Base-by-base conservation (phyloP, 129 eudicot species). In the Saposhnikovia divaricata region DNA sequence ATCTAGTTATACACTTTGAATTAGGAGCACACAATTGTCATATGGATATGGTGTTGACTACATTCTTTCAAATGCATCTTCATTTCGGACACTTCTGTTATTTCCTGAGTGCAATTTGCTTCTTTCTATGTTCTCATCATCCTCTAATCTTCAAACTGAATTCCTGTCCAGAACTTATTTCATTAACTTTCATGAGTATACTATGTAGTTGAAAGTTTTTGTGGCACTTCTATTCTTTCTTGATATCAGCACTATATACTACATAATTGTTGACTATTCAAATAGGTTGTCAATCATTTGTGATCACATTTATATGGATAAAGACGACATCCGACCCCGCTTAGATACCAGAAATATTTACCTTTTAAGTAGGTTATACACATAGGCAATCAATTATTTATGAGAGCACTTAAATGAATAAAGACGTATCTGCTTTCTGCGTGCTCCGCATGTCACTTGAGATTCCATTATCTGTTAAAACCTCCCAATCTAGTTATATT, bases 251-350 rank as follows among this genome's bases (percentile, higher is more conserved):
- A 59, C 66, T 55, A 2, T n/a, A 23, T 59, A 2, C 9, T 40
- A 13, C 34, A 3, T 66, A 5, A 31, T 12, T 66, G 16, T 6
- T 7, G 66, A 59, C 66, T 59, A 59, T 59, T 59, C 31, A 59
- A 21, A 59, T 21, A 40, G 5, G 25, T 27, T 11, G 19, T 78
- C 44, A 16, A 28, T 77, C 43, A 37, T 51, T 53, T 55, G 63
- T 55, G 63, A 31, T 37, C 9, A 55, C 76, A 31, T 21, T 18
- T 77, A 57, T 77, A 38, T 77, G 80, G 27, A 55, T 57, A 77
- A 57, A 57, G 80, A 77, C 21, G 66, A 65, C 12, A 46, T 46
- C 50, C 9, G 50, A 46, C 28, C 66, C 66, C 3, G 19, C 72
- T 9, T 66, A 13, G 72, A 66, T 66, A 59, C 40, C 8, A 65